Evolutionary conservation across 2,329 filamentous ascomycete genomes (phyloP).

Genomic region (Verticillium longisporum): DNA sequence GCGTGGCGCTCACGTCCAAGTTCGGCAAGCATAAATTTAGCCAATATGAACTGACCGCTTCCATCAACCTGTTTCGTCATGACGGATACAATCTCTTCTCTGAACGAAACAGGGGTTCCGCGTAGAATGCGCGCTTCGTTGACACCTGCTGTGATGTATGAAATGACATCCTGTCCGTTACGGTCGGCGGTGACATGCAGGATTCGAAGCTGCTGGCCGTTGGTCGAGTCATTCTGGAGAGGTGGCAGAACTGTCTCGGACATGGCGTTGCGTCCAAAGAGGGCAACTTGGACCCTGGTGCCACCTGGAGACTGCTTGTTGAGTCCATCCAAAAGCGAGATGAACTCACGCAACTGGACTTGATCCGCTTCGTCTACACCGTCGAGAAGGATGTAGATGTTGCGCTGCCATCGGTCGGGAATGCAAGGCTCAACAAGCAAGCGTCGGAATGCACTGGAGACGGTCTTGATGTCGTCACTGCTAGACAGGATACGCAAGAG

Average conservation of each 20-base stretch:
- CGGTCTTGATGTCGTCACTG: constrained; percentile 33
- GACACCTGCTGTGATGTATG: constrained; percentile 34
- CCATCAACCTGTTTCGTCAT: constrained; percentile 32
- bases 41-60: constrained; percentile 38
- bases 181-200: constrained; percentile 35
- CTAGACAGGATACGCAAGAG: constrained; percentile 25
- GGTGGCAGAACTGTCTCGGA: constrained; percentile 32
- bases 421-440: constrained; percentile 31
- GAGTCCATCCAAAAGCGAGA: constrained; percentile 24
- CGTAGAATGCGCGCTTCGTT: constrained; percentile 28
- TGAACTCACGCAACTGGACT: constrained; percentile 27
- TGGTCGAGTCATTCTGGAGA: constrained; percentile 11
- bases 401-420: constrained; percentile 22
- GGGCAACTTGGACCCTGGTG: constrained; percentile 26
- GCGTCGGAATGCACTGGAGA: constrained; percentile 34
- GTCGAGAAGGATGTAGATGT: constrained; percentile 37
- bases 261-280: constrained; percentile 35
- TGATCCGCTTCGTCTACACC: constrained; percentile 37
- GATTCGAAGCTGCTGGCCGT: constrained; percentile 25
- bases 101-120: constrained; percentile 22
- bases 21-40: constrained; percentile 44
- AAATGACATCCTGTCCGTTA: constrained; percentile 32
- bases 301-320: constrained; percentile 9
- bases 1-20: constrained; percentile 37
- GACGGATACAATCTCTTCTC: constrained; percentile 28